phyloP scores from a whole-genome alignment of 768 basidiomycete genomes.

The Antrodiella citrinella region DNA sequence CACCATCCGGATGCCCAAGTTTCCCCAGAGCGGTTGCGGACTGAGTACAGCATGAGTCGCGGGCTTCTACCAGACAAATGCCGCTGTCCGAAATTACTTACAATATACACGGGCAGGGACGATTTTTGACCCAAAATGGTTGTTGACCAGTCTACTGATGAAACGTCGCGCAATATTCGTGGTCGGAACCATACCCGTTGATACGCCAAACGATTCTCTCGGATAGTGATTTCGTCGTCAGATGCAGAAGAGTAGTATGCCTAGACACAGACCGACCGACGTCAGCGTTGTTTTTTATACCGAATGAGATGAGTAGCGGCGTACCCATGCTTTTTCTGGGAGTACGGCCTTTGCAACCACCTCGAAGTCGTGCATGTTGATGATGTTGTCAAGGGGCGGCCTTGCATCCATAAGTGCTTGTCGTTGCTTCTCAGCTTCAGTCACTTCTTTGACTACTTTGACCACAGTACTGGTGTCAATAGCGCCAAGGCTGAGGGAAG shows the following conservation, averaged over 20 bases:
- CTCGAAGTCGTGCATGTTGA: constrained; percentile 95
- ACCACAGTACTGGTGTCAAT: constrained; percentile 64
- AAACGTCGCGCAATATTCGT: constrained; percentile 63
- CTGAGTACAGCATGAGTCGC: constrained; percentile 3
- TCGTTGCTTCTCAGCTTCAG: constrained; percentile 64
- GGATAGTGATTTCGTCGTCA: constrained; percentile 86
- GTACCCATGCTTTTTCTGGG: constrained; percentile 74
- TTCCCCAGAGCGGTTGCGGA: constrained; percentile 89
- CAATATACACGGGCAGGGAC: constrained; percentile 67
- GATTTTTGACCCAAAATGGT: constrained; percentile 69
- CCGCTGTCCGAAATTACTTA: constrained; percentile 12
- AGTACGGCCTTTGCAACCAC: constrained; percentile 76
- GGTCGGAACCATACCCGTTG: constrained; percentile 52
- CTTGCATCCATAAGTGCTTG: constrained; percentile 52
- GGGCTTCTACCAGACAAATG: background rate
- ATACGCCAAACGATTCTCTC: constrained; percentile 88
- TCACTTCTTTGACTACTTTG: constrained; percentile 51
- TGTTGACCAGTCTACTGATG: constrained; percentile 78
- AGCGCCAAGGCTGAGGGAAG: constrained; percentile 49
- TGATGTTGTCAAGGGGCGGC: constrained; percentile 69
- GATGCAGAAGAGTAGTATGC: constrained; percentile 96
- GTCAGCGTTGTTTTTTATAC: too few species aligned
- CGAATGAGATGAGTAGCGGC: too few species aligned
- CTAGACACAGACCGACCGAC: constrained; percentile 15
- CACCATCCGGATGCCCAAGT: constrained; percentile 93